These are phyloP conservation scores for Decorospora gaudefroyi DNA, from an alignment of 2,329 filamentous ascomycete genomes.

Conservation along the genomic window DNA sequence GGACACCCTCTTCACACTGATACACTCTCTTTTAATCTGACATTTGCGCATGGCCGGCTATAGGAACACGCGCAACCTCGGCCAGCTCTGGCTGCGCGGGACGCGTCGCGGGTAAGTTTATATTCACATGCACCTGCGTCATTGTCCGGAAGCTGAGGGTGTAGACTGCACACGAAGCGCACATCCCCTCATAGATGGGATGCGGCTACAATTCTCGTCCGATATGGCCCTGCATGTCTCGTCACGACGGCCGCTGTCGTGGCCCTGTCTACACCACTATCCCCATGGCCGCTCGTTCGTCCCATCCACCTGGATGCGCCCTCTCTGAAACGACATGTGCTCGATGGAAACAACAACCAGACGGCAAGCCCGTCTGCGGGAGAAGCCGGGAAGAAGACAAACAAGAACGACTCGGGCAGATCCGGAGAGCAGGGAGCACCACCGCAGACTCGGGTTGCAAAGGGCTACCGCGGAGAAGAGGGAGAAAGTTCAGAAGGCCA, in stretches of 20 bases:
- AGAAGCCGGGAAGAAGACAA: slow-evolving; percentile 24
- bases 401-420: slow-evolving; percentile 16
- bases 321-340: slow-evolving; percentile 24
- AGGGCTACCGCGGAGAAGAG: slow-evolving; percentile 29
- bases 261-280: slow-evolving; percentile 24
- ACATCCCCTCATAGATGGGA: slow-evolving; percentile 15
- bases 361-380: slow-evolving; percentile 25
- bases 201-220: slow-evolving; percentile 23
- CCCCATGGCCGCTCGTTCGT: slow-evolving; percentile 22
- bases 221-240: slow-evolving; percentile 39
- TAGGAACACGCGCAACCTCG: slow-evolving; percentile 29
- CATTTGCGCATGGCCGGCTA: slow-evolving; percentile 32
- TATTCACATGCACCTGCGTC: neutral
- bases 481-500: slow-evolving; percentile 17
- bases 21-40: slow-evolving; percentile 1
- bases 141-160: slow-evolving; percentile 12
- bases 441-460: slow-evolving; percentile 40
- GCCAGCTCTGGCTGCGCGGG: slow-evolving; percentile 35
- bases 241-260: slow-evolving; percentile 31
- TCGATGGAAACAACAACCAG: slow-evolving; percentile 12
- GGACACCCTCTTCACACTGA: slow-evolving; percentile 5
- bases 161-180: slow-evolving; percentile 32
- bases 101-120: slow-evolving; percentile 36
- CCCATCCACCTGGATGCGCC: slow-evolving; percentile 40
- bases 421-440: slow-evolving; percentile 42